Evolutionary conservation across 208 protist genomes (phyloP).

Genomic region (Crithidia bombi): DNA sequence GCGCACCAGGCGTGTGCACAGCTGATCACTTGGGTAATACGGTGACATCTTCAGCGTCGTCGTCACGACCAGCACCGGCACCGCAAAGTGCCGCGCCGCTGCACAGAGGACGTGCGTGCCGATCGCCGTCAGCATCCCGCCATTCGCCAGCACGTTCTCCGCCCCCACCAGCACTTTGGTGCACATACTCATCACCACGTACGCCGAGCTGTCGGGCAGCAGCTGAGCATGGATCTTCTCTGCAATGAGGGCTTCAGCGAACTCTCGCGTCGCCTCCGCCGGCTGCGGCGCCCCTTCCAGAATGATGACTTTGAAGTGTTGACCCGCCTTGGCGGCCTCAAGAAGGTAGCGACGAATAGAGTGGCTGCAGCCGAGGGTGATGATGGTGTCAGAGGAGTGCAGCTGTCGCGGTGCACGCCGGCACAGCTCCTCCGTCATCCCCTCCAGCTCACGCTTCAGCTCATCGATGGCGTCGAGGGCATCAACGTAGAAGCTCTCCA

Average conservation of each 20-base stretch:
- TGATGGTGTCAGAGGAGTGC: constrained; percentile 74
- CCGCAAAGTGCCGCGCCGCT: constrained; percentile 94
- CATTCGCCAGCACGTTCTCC: constrained; percentile 96
- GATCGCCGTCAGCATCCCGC: constrained; percentile 94
- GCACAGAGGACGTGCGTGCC: constrained; percentile 95
- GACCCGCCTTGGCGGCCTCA: constrained; percentile 35
- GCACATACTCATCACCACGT: constrained; percentile 97
- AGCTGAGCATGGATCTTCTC: constrained; percentile 89
- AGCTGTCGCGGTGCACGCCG: constrained; percentile 65
- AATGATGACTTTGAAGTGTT: constrained; percentile 94
- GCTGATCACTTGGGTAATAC: constrained; percentile 94
- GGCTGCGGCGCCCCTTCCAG: constrained; percentile 87
- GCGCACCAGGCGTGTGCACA: constrained; percentile 88
- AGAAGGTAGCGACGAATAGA: constrained; percentile 70
- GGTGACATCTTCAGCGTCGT: constrained; percentile 97
- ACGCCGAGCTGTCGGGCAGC: constrained; percentile 95
- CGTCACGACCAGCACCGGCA: constrained; percentile 96
- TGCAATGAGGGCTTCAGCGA: constrained; percentile 80
- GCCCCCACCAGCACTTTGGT: constrained; percentile 97
- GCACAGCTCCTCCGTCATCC: constrained; percentile 80
- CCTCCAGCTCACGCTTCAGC: constrained; percentile 67
- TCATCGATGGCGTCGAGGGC: constrained; percentile 63
- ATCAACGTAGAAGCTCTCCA: constrained; percentile 60
- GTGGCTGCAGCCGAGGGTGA: constrained; percentile 81
- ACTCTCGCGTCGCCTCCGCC: constrained; percentile 49